Conservation (phyloP, 495 filamentous ascomycete species). For the Penicillium macrosclerotiorum region DNA sequence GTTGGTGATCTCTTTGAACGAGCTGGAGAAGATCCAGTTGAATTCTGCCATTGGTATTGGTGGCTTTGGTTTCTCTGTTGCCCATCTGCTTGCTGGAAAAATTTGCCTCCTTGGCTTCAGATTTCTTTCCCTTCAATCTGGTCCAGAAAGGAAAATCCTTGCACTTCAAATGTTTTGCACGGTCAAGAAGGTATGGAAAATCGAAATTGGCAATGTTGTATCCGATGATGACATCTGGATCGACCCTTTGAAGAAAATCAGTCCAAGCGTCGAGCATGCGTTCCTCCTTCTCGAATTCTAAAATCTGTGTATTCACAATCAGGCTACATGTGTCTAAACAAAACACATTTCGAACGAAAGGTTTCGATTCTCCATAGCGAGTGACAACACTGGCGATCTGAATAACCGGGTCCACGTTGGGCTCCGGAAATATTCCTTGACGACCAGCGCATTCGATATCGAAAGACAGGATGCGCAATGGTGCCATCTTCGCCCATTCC, state of each 20-base stretch:
- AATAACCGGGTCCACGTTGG: constrained; percentile 88
- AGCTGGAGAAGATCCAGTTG: constrained; percentile 92
- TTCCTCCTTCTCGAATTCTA: constrained; percentile 75
- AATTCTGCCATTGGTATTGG: constrained; percentile 90
- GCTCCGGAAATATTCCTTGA: constrained; percentile 95
- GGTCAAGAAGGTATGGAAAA: constrained; percentile 92
- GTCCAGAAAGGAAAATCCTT: constrained; percentile 80
- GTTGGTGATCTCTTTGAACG: constrained; percentile 89
- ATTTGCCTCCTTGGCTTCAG: constrained; percentile 70
- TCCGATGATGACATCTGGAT: constrained; percentile 96
- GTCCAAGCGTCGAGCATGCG: constrained; percentile 87
- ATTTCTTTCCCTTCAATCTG: constrained; percentile 61
- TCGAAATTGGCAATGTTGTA: constrained; percentile 99
- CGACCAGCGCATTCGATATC: constrained; percentile 99
- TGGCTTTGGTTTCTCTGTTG: constrained; percentile 87
- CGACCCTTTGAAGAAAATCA: constrained; percentile 85
- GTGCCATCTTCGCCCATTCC: constrained; percentile 98
- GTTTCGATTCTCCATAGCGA: constrained; percentile 90
- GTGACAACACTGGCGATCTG: constrained; percentile 99
- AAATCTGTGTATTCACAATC: constrained; percentile 92
- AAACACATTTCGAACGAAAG: constrained; percentile 96
- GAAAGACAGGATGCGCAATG: constrained; percentile 87
- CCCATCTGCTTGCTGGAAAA: constrained; percentile 99
- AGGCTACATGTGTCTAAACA: constrained; percentile 84
- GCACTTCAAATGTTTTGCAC: constrained; percentile 80